Percentiles rank a stretch among this genome's conserved stretches.
phyloP scores from a whole-genome alignment of 768 basidiomycete genomes.

The Pulveroboletus ravenelii region DNA sequence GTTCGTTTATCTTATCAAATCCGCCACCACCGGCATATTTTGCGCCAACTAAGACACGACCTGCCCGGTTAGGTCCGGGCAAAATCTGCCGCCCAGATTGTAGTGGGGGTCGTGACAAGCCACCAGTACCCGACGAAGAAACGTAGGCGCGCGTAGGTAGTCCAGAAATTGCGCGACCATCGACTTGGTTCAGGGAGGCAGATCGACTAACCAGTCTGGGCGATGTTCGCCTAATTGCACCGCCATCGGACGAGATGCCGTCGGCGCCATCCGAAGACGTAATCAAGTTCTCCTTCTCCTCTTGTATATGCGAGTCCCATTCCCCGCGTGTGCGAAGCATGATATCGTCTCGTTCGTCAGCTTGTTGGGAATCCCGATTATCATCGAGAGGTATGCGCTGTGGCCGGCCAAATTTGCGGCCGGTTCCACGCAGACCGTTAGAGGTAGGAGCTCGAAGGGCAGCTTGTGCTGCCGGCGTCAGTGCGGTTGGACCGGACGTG shows the following conservation, averaged over 20 bases:
- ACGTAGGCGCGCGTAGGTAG: conserved; percentile 31
- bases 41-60: conserved; percentile 43
- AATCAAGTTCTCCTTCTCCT: conserved; percentile 39
- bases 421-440: conserved; percentile 32
- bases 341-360: conserved; percentile 34
- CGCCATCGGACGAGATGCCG: conserved; percentile 23
- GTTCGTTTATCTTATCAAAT: conserved; percentile 48
- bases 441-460: conserved; percentile 28
- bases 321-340: conserved; percentile 26
- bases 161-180: conserved; percentile 32
- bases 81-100: conserved; percentile 38
- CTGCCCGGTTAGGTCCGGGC: conserved; percentile 44
- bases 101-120: conserved; percentile 41
- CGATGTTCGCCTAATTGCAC: conserved; percentile 19
- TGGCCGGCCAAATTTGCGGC: conserved; percentile 32
- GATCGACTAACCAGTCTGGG: conserved; percentile 30
- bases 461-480: conserved; percentile 28
- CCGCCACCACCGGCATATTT: conserved; percentile 29
- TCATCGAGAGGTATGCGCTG: conserved; percentile 38
- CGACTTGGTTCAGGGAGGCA: conserved; percentile 31
- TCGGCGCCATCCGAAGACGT: conserved; percentile 24
- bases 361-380: conserved; percentile 27
- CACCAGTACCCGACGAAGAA: conserved; percentile 25
- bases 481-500: conserved; percentile 52
- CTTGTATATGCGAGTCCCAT: conserved; percentile 28